Evolutionary conservation across 2,329 filamentous ascomycete species (phyloP), one percentile per base, ranked within the genome.

Genomic region (Thielaviopsis ethacetica): DNA sequence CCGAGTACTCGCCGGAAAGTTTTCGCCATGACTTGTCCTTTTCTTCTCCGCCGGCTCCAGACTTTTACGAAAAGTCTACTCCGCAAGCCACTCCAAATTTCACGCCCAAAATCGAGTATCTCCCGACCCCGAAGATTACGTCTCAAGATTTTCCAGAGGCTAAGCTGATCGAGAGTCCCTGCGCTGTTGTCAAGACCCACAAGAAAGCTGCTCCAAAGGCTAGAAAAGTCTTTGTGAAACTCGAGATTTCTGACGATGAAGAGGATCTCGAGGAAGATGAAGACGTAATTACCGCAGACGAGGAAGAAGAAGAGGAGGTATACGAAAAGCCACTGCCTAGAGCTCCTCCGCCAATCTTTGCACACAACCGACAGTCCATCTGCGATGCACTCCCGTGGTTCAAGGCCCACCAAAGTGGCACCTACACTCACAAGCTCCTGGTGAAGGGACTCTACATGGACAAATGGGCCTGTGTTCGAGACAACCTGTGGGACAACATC

Each of bases 351-450:
- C 68, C 71, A 12, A 76, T 81, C 0, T 85, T 80, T 79, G 75
- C 82, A 0, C 71, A 78, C 5, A 69, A 69, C 41, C 75, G 84
- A 3, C 78, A 82, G 60, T 76, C 77, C 15, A 69, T 89, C 0
- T 85, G 80, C 63, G 82, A 87, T 64, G 75, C 82, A 0, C 65
- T 87, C 0, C 74, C 77, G 0, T 85, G 82, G 68, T 88, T 80
- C 67, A 77, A 75, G 15, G 70, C 78, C 1, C 80, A 81, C 44
- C 80, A 88, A 63, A 74, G 79, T 1, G 81, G 80, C 5, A 71
- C 76, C 3, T 82, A 88, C 58, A 72, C 73, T 0, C 71, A 69
- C 0, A 69, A 75, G 1, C 70, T 72, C 0, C 67, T 79, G n/a
- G 75, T 75, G 1, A 72, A 72, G 51, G 81, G 79, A 0, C 77